phyloP scores from a whole-genome alignment of 1,284 basidiomycete genomes.

The Ustilago loliicola region DNA sequence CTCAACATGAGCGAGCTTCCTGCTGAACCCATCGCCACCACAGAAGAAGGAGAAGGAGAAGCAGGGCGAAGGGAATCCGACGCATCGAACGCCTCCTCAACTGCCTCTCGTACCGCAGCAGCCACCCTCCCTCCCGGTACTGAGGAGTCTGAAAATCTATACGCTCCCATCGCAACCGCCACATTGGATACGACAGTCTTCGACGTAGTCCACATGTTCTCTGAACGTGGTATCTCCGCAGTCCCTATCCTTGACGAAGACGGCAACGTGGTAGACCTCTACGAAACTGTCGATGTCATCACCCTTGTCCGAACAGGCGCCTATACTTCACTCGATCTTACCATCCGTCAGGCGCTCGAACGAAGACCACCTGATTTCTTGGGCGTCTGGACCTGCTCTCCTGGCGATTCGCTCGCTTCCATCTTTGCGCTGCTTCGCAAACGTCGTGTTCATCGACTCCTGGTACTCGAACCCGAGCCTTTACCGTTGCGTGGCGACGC shows the following conservation, averaged over 20 bases:
- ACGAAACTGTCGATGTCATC: slow-evolving; percentile 99
- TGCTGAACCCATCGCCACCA: background rate
- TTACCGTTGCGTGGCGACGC: background rate
- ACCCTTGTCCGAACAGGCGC: slow-evolving; percentile 85
- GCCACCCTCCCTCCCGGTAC: background rate
- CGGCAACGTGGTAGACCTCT: slow-evolving; percentile 94
- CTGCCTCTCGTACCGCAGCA: slow-evolving; percentile 13
- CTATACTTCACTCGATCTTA: slow-evolving; percentile 93
- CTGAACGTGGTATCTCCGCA: slow-evolving; percentile 92
- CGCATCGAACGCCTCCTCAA: slow-evolving; percentile 4
- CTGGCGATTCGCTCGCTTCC: slow-evolving; percentile 91
- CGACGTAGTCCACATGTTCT: slow-evolving; percentile 99
- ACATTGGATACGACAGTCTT: slow-evolving; percentile 93
- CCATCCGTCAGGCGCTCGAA: slow-evolving; percentile 91
- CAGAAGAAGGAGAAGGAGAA: background rate
- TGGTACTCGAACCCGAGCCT: slow-evolving; percentile 60
- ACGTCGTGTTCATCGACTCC: slow-evolving; percentile 88
- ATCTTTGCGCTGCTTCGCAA: slow-evolving; percentile 92
- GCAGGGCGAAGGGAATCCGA: slow-evolving; percentile 12
- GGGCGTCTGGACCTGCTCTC: slow-evolving; percentile 95
- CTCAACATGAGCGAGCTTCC: slow-evolving; percentile 31
- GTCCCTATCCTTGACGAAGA: slow-evolving; percentile 95
- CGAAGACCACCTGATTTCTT: slow-evolving; percentile 90
- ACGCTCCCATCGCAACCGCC: slow-evolving; percentile 91
- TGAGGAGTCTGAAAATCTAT: slow-evolving; percentile 73